Evolutionary conservation across 345 rosid species (phyloP).

Genomic region (Lepidium aucheri): DNA sequence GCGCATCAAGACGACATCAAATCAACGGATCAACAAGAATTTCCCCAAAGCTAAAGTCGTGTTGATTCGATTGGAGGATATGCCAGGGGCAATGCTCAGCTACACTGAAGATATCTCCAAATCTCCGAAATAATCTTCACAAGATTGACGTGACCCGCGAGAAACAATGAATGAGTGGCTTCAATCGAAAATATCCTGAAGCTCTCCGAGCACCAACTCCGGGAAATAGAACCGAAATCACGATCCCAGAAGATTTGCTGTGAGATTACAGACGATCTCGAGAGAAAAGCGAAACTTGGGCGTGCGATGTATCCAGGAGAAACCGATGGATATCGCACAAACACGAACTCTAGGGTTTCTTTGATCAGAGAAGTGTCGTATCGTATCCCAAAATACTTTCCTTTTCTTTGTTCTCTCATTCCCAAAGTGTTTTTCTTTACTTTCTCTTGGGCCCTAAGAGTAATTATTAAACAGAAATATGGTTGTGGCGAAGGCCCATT

Average conservation of each 20-base stretch:
- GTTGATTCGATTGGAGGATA: not conserved
- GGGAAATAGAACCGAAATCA: not conserved
- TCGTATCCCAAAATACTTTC: not conserved
- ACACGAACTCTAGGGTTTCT: slow-evolving; percentile 15
- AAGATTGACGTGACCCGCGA: not conserved
- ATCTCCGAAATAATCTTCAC: not conserved
- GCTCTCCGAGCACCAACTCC: not conserved
- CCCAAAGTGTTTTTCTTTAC: not conserved
- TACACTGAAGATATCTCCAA: not conserved
- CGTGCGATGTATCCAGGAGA: not conserved
- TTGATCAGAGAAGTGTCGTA: not conserved
- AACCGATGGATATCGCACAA: not conserved
- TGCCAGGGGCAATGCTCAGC: not conserved
- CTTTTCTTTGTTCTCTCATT: not conserved
- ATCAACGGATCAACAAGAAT: not conserved
- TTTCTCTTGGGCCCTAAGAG: not conserved
- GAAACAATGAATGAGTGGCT: not conserved
- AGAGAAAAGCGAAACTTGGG: not conserved
- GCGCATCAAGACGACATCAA: not conserved
- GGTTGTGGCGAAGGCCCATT: not conserved
- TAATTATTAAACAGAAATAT: not conserved
- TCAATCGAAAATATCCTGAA: not conserved
- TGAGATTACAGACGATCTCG: not conserved
- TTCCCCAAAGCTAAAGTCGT: not conserved
- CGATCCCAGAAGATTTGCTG: not conserved